A percentile compares a stretch with the other conserved stretches of the same genome.
Evolutionary conservation across 768 basidiomycete species (phyloP).

Genomic region (Mycena metata): DNA sequence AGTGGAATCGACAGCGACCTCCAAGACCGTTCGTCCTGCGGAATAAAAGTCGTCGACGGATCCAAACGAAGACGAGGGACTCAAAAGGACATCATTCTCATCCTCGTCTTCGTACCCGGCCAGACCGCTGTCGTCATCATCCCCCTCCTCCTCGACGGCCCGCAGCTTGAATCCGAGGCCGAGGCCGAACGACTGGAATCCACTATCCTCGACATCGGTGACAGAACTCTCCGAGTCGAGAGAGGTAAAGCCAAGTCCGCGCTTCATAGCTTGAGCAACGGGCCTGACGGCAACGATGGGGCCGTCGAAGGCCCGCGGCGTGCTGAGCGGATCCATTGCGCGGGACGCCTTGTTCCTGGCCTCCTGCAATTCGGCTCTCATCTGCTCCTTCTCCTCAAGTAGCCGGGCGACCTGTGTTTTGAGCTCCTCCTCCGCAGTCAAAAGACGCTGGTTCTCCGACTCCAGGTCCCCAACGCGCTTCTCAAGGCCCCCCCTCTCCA

Average conservation of each 20-base stretch:
- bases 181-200: constrained; percentile 49
- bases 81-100: constrained; percentile 65
- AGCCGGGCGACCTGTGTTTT: constrained; percentile 47
- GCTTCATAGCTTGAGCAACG: constrained; percentile 49
- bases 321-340: constrained; percentile 55
- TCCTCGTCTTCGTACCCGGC: constrained; percentile 81
- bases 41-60: constrained; percentile 63
- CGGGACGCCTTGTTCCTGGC: constrained; percentile 58
- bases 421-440: constrained; percentile 54
- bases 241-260: constrained; percentile 68
- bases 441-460: constrained; percentile 46
- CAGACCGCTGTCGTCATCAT: constrained; percentile 70
- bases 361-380: constrained; percentile 64
- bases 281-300: constrained; percentile 39
- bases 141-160: constrained; percentile 68
- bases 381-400: constrained; percentile 56
- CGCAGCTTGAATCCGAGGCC: constrained; percentile 64
- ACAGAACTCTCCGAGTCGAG: constrained; percentile 74
- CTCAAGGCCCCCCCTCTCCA: constrained; percentile 73
- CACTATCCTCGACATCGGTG: constrained; percentile 78
- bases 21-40: constrained; percentile 45
- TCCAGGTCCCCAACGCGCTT: constrained; percentile 55
- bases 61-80: constrained; percentile 66
- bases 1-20: constrained; percentile 27
- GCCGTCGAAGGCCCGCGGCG: constrained; percentile 52